Evolutionary conservation across 805 yeast species (phyloP), one percentile per base, ranked within the genome.

Genomic region (Spencermartinsiella europaea): DNA sequence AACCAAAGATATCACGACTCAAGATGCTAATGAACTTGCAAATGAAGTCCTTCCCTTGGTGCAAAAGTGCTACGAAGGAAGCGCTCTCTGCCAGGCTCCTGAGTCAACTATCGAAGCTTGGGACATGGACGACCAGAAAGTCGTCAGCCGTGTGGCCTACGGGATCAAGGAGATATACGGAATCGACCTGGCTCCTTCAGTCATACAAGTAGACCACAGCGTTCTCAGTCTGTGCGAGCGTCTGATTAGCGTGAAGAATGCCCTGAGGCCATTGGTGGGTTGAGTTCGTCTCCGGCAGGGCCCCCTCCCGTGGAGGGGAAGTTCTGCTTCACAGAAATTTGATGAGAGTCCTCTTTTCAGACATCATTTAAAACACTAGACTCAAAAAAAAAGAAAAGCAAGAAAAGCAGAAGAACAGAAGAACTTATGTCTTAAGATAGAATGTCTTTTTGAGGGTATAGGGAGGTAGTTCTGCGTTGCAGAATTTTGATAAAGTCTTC

Each of bases 191-290:
- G 75, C 72, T 42, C 66, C 67, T 15, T 64, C 62, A 38, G 71
- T 77, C 3, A 62, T 77, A 31, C 54, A 52, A 14, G 66, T 69
- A 49, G 79, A 74, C 34, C 68, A 65, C 40, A 66, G 57, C 45
- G 59, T 58, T 5, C 35, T 36, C 8, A 48, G 55, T 17, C 48
- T 66, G 17, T 61, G 65, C 8, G 40, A 45, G 20, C 51, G 69
- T 19, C 46, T 67, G 16, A 46, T 55, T 19, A 51, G 52, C 34
- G 57, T 65, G 8, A 54, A 57, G 44, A 51, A 58, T 19, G 65
- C 64, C 4, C 46, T 63, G 49, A 55, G 56, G 34, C 64, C 66
- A 36, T 62, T 64, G 16, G 51, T 42, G 15, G 45, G 21, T 12
- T 25, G 31, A 25, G 31, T 25, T 12, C 10, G 12, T 7, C 31